Base-by-base conservation (phyloP, 768 basidiomycete species). In the Phanerochaete carnosa region DNA sequence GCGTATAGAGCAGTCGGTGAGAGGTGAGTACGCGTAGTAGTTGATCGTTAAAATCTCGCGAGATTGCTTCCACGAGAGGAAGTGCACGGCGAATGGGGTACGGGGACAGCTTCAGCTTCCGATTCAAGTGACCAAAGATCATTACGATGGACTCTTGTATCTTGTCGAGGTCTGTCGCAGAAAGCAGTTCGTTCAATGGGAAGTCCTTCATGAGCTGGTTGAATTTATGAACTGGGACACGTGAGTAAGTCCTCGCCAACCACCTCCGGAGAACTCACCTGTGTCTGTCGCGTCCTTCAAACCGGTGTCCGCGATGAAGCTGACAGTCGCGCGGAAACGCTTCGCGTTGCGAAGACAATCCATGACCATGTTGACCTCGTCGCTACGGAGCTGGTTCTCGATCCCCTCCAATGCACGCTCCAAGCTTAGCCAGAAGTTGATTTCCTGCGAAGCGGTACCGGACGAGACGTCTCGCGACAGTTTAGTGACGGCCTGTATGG, bases 151-250 rank as follows among this genome's bases (percentile, higher is more conserved):
- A 87, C 73, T 97, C 94, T 70, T 96, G 90, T 37, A 98, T 89
- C 77, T 95, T 97, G 72, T 92, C 90, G 1, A 98, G 84, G 73
- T 98, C 97, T 2, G 97, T 97, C 0, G 97, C 94, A 9, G 95
- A 94, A 28, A 99, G 83, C 22, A 98, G 86, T 70, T 98, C 96
- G 71, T 99, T 97, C 29, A 99, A 80, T 0, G 97, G 97, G 68
- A 98, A 98, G 70, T 99, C 97, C 75, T 96, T 97, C 97, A 99
- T 98, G 59, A 98, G 81, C 63, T 92, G 89, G 69, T 99, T 98
- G 79, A 98, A 96, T 73, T 97, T 98, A 80, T 95, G 94, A 12
- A 98, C 96, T 93, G 65, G 4, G 6, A 50, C 22, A 35, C 11
- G 43, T 19, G 16, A 15, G 26, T 11, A 19, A 15, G 29, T 19